Evolutionary conservation across 2,329 filamentous ascomycete species (phyloP).

Genomic region (Fusarium heterosporum): DNA sequence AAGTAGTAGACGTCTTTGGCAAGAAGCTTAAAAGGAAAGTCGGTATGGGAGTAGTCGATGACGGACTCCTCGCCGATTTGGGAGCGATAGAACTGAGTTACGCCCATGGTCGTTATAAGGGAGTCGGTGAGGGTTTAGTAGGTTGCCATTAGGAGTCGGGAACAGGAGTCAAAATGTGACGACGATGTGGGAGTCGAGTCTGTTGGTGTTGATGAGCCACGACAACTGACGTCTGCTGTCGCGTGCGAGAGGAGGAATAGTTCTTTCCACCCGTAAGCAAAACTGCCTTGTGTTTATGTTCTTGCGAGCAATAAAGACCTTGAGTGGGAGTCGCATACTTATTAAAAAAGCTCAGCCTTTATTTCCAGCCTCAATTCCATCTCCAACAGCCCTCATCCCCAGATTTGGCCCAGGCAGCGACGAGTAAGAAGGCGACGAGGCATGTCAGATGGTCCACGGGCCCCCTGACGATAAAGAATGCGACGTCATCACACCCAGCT

Average conservation of each 20-base stretch:
- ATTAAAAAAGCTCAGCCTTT: slow-evolving; percentile 23
- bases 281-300: slow-evolving; percentile 7
- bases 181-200: not conserved
- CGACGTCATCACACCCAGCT: slow-evolving; percentile 39
- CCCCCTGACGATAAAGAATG: slow-evolving; percentile 14
- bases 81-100: slow-evolving; percentile 67
- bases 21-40: slow-evolving; percentile 64
- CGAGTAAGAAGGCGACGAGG: slow-evolving; percentile 19
- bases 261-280: slow-evolving; percentile 12
- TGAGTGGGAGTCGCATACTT: not conserved
- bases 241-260: slow-evolving; percentile 8
- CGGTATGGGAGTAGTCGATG: slow-evolving; percentile 72
- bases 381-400: slow-evolving; percentile 8
- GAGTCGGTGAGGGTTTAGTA: slow-evolving; percentile 1
- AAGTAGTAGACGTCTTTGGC: slow-evolving; percentile 67
- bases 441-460: slow-evolving; percentile 32
- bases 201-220: not conserved
- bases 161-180: not conserved
- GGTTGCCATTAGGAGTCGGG: not conserved
- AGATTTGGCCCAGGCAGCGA: slow-evolving; percentile 23
- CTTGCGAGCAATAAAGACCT: not conserved
- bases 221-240: slow-evolving; percentile 7
- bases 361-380: slow-evolving; percentile 4
- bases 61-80: slow-evolving; percentile 68
- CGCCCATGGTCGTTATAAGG: slow-evolving; percentile 42